Conservation (phyloP, 192 early-diverging fungal species). For the Globomyces pollinis-pini region DNA sequence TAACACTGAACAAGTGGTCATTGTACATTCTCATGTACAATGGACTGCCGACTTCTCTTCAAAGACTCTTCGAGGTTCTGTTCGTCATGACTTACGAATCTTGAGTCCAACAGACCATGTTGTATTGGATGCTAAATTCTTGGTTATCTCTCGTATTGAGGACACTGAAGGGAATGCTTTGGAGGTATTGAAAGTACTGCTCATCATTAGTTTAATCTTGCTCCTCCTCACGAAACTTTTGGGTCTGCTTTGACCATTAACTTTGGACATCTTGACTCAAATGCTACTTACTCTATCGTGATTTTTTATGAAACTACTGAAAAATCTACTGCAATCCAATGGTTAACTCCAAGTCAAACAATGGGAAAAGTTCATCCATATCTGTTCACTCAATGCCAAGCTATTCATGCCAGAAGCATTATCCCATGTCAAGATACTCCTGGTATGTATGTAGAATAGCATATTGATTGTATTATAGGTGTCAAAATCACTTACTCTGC, state of each 20-base stretch:
- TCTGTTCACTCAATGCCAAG: conserved; percentile 93
- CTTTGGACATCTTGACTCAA: conserved; percentile 36
- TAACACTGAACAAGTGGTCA: conserved; percentile 65
- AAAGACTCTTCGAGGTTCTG: conserved; percentile 60
- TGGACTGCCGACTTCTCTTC: conserved; percentile 68
- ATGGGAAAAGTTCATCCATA: conserved; percentile 90
- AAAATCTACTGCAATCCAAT: conserved; percentile 85
- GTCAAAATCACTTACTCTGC: conserved; percentile 86
- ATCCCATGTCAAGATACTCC: conserved; percentile 87
- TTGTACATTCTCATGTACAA: conserved; percentile 69
- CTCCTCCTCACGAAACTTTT: conserved; percentile 52
- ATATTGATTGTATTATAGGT: too few relatives aligned
- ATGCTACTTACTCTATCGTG: conserved; percentile 14
- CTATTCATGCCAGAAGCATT: conserved; percentile 88
- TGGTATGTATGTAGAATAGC: conserved; percentile 41
- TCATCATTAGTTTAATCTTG: conserved; percentile 38
- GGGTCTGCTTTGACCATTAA: conserved; percentile 65
- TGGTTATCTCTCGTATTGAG: neutral
- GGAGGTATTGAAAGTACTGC: neutral
- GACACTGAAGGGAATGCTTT: neutral
- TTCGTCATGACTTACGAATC: conserved; percentile 50
- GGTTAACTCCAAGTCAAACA: conserved; percentile 85
- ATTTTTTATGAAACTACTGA: conserved; percentile 74
- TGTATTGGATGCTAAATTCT: conserved; percentile 4
- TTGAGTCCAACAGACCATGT: neutral